A percentile compares a stretch with the other conserved stretches of the same genome.
Conservation (phyloP, 352 stramenopile genomes). For the Phytophthora hybrid region DNA sequence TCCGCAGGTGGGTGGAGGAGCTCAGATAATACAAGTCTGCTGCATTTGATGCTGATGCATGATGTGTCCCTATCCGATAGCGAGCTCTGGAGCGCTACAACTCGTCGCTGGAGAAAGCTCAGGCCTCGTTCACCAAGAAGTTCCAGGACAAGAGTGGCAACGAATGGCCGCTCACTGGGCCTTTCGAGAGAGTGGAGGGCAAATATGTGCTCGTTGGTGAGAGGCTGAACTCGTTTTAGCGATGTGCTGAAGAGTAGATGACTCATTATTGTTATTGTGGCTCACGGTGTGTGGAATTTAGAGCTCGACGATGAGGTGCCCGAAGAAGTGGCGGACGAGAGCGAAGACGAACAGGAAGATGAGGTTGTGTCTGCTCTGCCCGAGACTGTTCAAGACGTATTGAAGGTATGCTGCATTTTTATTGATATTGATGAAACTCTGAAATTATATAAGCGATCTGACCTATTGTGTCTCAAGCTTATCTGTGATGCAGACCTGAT, state of each 20-base stretch:
- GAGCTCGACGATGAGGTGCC: slow-evolving; percentile 50
- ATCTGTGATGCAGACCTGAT: slow-evolving; percentile 64
- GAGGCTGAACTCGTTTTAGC: not conserved
- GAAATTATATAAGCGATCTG: not conserved
- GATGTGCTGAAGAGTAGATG: not conserved
- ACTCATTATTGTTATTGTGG: not conserved
- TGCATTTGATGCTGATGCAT: too few relatives aligned
- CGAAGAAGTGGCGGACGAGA: slow-evolving; percentile 50
- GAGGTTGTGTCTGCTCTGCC: slow-evolving; percentile 43
- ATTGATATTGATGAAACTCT: not conserved
- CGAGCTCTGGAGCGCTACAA: slow-evolving; percentile 47
- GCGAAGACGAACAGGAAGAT: slow-evolving; percentile 46
- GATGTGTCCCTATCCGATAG: slow-evolving; percentile 6
- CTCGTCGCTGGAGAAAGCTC: slow-evolving; percentile 59
- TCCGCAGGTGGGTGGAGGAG: slow-evolving; percentile 46
- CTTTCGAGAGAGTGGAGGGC: slow-evolving; percentile 54
- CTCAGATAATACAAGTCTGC: too few relatives aligned
- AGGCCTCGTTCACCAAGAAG: slow-evolving; percentile 65
- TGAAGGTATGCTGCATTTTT: slow-evolving; percentile 38
- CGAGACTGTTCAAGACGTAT: slow-evolving; percentile 47
- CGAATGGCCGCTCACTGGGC: slow-evolving; percentile 57
- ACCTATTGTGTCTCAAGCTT: slow-evolving; percentile 32
- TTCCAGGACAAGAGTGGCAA: slow-evolving; percentile 76
- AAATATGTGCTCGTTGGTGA: slow-evolving; percentile 80
- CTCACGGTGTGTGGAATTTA: not conserved